Percentiles rank a stretch among this genome's conserved stretches.
Evolutionary conservation across 2,329 filamentous ascomycete genomes (phyloP).

Genomic region (Colletotrichum chrysophilum): DNA sequence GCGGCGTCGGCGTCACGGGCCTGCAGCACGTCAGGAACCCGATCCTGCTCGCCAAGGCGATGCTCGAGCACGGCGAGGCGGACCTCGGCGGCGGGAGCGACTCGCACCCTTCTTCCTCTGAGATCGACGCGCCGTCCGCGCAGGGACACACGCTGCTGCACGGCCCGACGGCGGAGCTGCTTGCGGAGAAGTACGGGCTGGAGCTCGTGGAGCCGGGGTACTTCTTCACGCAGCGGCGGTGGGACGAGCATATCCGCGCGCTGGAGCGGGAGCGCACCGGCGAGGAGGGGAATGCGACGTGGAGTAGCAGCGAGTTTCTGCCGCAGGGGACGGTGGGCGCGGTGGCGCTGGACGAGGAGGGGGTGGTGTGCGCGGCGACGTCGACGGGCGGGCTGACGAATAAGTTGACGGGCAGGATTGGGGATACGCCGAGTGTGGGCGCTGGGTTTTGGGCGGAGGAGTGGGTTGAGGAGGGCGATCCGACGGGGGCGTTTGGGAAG

Average conservation of each 20-base stretch:
- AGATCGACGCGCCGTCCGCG: slow-evolving; percentile 57
- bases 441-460: slow-evolving; percentile 92
- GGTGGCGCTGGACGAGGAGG: slow-evolving; percentile 79
- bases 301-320: slow-evolving; percentile 69
- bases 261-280: slow-evolving; percentile 52
- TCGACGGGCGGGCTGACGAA: slow-evolving; percentile 84
- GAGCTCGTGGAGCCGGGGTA: slow-evolving; percentile 73
- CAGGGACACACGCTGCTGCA: slow-evolving; percentile 74
- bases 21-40: slow-evolving; percentile 80
- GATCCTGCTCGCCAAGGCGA: slow-evolving; percentile 72
- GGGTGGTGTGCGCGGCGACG: slow-evolving; percentile 72
- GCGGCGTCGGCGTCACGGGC: slow-evolving; percentile 78
- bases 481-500: slow-evolving; percentile 26
- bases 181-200: slow-evolving; percentile 73
- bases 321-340: slow-evolving; percentile 87
- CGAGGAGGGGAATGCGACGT: slow-evolving; percentile 46
- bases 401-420: slow-evolving; percentile 83
- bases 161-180: slow-evolving; percentile 69
- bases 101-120: slow-evolving; percentile 26
- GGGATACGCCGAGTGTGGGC: slow-evolving; percentile 83
- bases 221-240: slow-evolving; percentile 79
- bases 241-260: slow-evolving; percentile 77
- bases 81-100: slow-evolving; percentile 53
- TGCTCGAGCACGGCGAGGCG: slow-evolving; percentile 71
- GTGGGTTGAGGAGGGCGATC: slow-evolving; percentile 63